Base-by-base conservation (phyloP, 352 stramenopile species). In the Globisporangium acanthophoron region DNA sequence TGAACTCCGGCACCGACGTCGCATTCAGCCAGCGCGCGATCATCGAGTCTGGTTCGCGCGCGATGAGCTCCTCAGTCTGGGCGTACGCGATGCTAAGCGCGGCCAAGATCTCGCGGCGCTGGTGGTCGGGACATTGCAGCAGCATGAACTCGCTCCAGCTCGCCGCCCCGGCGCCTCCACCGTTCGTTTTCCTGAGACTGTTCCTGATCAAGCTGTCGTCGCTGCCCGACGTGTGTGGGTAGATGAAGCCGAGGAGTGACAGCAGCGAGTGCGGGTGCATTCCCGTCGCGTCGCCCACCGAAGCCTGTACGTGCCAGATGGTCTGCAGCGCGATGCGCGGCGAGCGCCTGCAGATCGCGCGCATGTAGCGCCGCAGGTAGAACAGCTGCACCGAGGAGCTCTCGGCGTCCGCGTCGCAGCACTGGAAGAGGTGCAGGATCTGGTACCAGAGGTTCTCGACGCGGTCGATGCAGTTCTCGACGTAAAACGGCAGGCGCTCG, bases 381-480 rank as follows among this genome's bases (percentile, higher is more conserved):
- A 88, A 87, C 1, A 90, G 66, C 46, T 92, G 80, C 5, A 77
- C 56, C 13, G 70, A 66, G 40, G 72, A 80, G 3, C 59, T 67
- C 2, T 78, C 59, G 6, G 76, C 58, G 33, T 88, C 75, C 3
- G 76, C 68, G 49, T 88, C 78, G 40, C 76, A 76, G 59, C 82
- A 92, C 66, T 90, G 78, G 48, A 92, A 85, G 6, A 92, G 53
- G 54, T 92, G 82, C 67, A 92, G 52, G 21, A 92, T 67, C 54
- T 92, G 82, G 62, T 90, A 90, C 82, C 82, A 92, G 24, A 92
- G 41, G 46, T 79, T 87, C 59, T 92, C 82, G 24, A 92, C 67
- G 12, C 78, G 79, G 50, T 92, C 82, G 24, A 92, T 73, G 44
- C 69, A 81, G 60, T 82, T 86, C 52, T 92, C 82, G 5, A 81